phyloP scores from a whole-genome alignment of 805 yeast genomes.

The Zygoascus biomembranicola region DNA sequence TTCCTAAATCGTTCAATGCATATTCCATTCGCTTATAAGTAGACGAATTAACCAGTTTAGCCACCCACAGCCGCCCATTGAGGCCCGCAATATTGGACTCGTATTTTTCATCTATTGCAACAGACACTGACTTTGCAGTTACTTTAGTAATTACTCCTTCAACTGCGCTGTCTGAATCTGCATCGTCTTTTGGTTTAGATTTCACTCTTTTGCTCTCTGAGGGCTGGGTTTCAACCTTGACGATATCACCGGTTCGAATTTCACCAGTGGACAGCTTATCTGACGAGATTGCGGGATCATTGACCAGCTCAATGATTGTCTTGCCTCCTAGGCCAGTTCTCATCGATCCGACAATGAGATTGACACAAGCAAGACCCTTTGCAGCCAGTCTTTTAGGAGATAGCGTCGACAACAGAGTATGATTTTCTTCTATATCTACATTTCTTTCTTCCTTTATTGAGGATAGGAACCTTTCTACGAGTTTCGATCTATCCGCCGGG shows the following conservation, averaged over 20 bases:
- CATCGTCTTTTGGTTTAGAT: conserved; percentile 3
- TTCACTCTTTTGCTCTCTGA: conserved; percentile 4
- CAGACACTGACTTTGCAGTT: conserved; percentile 38
- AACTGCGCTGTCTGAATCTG: conserved; percentile 23
- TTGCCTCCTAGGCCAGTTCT: conserved; percentile 78
- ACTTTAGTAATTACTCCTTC: conserved; percentile 63
- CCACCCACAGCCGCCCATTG: conserved; percentile 53
- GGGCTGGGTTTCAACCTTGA: conserved; percentile 39
- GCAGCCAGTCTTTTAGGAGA: conserved; percentile 60
- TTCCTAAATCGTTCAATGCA: conserved; percentile 58
- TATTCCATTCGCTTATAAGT: conserved; percentile 56
- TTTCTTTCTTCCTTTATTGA: conserved; percentile 41
- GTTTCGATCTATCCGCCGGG: conserved; percentile 1
- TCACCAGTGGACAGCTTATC: conserved; percentile 40
- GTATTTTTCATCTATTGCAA: conserved; percentile 54
- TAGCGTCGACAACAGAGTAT: conserved; percentile 35
- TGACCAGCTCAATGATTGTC: conserved; percentile 51
- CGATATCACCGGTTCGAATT: conserved; percentile 69
- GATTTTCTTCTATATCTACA: conserved; percentile 45
- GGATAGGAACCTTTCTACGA: conserved; percentile 33
- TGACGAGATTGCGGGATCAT: conserved; percentile 40
- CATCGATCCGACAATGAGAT: conserved; percentile 51
- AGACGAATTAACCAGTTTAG: conserved; percentile 40
- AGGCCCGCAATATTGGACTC: conserved; percentile 45
- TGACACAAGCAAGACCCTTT: conserved; percentile 68